phyloP scores from a whole-genome alignment of 2,329 filamentous ascomycete genomes.

The Neofusicoccum sp. region DNA sequence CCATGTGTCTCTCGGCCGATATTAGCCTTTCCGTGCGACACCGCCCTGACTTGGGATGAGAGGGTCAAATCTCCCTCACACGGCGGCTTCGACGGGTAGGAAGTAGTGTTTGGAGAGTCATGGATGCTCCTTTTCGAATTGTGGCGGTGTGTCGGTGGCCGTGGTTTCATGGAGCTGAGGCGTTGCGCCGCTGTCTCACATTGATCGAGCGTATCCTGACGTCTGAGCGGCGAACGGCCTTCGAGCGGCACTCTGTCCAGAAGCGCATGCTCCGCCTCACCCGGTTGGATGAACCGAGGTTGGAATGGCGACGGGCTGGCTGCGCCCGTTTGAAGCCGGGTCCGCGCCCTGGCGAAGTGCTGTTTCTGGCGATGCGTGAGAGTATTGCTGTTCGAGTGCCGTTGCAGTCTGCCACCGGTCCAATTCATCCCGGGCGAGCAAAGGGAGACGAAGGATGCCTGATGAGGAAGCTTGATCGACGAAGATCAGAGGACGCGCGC shows the following conservation, averaged over 20 bases:
- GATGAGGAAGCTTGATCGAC: conserved; percentile 6
- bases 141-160: neutral
- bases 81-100: neutral
- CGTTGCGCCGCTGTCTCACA: conserved; percentile 1
- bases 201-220: neutral
- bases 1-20: neutral
- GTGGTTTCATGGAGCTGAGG: neutral
- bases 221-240: neutral
- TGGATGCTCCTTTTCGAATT: neutral
- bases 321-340: conserved; percentile 25
- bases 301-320: conserved; percentile 24
- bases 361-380: conserved; percentile 44
- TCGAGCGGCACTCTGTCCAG: neutral
- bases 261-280: neutral
- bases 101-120: neutral
- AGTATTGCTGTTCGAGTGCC: conserved; percentile 33
- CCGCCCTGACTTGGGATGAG: neutral
- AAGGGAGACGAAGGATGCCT: neutral
- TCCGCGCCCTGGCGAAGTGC: conserved; percentile 45
- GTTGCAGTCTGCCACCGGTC: conserved; percentile 47
- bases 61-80: neutral
- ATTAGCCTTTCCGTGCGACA: neutral
- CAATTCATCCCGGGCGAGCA: conserved; percentile 43
- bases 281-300: conserved; percentile 26
- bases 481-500: neutral